Base-by-base conservation (phyloP, 345 rosid species). In the Citropsis articulata region DNA sequence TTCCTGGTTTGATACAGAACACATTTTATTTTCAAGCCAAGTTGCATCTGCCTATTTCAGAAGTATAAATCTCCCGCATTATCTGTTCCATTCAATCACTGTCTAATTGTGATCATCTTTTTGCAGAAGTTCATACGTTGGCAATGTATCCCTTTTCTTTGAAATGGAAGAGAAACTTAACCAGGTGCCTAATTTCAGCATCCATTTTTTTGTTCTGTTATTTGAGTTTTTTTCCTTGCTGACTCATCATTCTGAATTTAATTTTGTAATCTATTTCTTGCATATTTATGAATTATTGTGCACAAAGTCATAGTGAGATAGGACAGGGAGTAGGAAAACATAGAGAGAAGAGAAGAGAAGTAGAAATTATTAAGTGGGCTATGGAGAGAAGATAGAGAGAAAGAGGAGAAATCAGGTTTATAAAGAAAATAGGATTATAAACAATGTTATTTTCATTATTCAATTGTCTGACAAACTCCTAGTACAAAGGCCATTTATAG, bases 71-170 rank as follows among this genome's bases (percentile, higher is more conserved):
- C 59, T 12, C 4, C 12, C 50, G 3, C 57, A 76, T 53, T 9
- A 9, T 18, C 31, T 64, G n/a, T 75, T 66, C 27, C 13, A 38
- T 53, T 9, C 13, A 42, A 62, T 56, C 24, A 21, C 50, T 75
- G 22, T 12, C n/a, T 67, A 72, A 50, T 7, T 62, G 30, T 28
- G 48, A 30, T 28, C 9, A 66, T 74, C 55, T 70, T 78, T 75
- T 69, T 86, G 82, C 90, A 95, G 99, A 76, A 93, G 90, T 71
- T 93, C 99, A 60, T 95, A 87, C 81, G 89, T 93, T 74, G 97
- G 99, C 79, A 95, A 95, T 71, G 74, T 82, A 66, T 73, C 88
- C 69, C 68, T 93, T 82, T 91, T 95, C 83, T 79, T 77, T 81
- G 94, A 93, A 81, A 89, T 93, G 78, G 93, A 88, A 75, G 90